A percentile compares a stretch with the other conserved stretches of the same genome.
phyloP scores from a whole-genome alignment of 2,329 filamentous ascomycete species.

The Aspergillus sp. region DNA sequence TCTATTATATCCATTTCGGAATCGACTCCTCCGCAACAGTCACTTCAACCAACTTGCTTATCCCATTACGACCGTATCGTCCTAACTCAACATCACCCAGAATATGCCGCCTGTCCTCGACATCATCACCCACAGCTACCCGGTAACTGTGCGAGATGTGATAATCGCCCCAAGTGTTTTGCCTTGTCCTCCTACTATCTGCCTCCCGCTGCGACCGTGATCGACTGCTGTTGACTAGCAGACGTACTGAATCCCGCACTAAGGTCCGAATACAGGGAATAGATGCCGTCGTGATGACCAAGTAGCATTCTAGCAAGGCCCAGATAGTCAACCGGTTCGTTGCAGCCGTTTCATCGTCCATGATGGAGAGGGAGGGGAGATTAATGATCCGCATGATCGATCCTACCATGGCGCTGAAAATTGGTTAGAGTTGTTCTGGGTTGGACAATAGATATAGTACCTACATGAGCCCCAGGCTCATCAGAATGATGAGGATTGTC shows the following conservation, averaged over 20 bases:
- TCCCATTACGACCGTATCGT: neutral
- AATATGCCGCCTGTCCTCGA: neutral
- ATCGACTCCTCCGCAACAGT: neutral
- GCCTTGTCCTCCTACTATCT: neutral
- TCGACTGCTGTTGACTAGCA: neutral
- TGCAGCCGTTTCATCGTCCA: constrained; percentile 24
- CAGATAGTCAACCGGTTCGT: constrained; percentile 31
- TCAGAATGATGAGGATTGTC: constrained; percentile 29
- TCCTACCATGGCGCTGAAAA: constrained; percentile 27
- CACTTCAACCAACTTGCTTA: neutral
- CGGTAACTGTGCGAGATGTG: neutral
- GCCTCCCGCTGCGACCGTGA: neutral
- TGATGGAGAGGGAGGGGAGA: constrained; percentile 19
- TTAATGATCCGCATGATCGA: constrained; percentile 27
- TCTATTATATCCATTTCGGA: neutral
- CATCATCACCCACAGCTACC: neutral
- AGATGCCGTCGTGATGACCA: constrained; percentile 36
- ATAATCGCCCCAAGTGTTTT: neutral
- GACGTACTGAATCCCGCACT: neutral
- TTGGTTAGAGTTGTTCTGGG: neutral
- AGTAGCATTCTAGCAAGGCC: constrained; percentile 31
- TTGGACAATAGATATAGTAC: neutral
- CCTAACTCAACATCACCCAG: neutral
- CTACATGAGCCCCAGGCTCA: constrained; percentile 36
- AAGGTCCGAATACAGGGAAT: constrained; percentile 32